Evolutionary conservation across 805 yeast species (phyloP).

Genomic region (Candida tallmaniae): DNA sequence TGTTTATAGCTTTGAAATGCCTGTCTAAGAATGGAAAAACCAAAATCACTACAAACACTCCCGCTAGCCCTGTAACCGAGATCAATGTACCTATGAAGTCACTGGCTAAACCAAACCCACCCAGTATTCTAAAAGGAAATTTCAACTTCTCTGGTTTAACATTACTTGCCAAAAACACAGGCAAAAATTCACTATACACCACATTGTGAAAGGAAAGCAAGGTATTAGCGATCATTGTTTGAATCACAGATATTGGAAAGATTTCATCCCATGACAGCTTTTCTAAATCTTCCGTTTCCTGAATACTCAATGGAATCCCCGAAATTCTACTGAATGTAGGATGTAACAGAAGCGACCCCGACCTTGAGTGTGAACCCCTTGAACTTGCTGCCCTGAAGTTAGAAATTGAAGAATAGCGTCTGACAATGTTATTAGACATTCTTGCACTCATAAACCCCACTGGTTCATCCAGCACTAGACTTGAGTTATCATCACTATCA

Average conservation of each 20-base stretch:
- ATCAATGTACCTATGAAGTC: slow-evolving; percentile 31
- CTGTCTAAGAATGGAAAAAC: slow-evolving; percentile 33
- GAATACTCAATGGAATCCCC: slow-evolving; percentile 7
- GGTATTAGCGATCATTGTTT: slow-evolving; percentile 30
- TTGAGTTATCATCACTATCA: slow-evolving; percentile 5
- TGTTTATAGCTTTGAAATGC: slow-evolving; percentile 35
- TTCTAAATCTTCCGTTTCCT: slow-evolving; percentile 12
- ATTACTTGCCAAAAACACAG: slow-evolving; percentile 32
- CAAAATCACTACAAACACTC: slow-evolving; percentile 40
- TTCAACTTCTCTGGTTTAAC: slow-evolving; percentile 20
- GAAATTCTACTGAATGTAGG: slow-evolving; percentile 11
- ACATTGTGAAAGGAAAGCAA: slow-evolving; percentile 29
- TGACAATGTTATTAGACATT: slow-evolving; percentile 18
- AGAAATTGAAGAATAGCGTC: slow-evolving; percentile 14
- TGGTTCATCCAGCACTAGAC: slow-evolving; percentile 6
- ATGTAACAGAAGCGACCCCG: slow-evolving; percentile 1
- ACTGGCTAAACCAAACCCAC: slow-evolving; percentile 33
- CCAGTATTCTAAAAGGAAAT: slow-evolving; percentile 33
- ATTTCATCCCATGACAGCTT: slow-evolving; percentile 6
- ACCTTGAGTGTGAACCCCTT: too few species aligned
- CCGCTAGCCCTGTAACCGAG: slow-evolving; percentile 33
- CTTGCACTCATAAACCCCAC: slow-evolving; percentile 11
- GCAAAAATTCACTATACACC: slow-evolving; percentile 32
- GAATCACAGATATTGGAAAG: slow-evolving; percentile 31
- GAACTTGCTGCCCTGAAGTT: slow-evolving; percentile 2